A percentile compares a stretch with the other conserved stretches of the same genome.
phyloP scores from a whole-genome alignment of 257 asterid genomes.

The Nemophila menziesii region DNA sequence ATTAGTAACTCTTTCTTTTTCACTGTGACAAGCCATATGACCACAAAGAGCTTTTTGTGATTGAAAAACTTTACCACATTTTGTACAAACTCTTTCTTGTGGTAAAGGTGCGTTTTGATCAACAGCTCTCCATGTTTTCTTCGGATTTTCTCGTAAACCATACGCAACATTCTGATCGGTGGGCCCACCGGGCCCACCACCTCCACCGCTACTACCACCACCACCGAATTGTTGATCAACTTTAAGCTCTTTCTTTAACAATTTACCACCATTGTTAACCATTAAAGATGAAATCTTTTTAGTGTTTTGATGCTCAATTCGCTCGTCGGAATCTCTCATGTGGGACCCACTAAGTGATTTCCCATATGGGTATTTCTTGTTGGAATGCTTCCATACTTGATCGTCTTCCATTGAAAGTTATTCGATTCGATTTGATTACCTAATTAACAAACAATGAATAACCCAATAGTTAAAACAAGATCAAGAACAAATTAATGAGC shows the following conservation, averaged over 20 bases:
- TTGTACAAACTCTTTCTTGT: conserved; percentile 60
- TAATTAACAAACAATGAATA: conserved; percentile 9
- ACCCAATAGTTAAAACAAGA: conserved; percentile 11
- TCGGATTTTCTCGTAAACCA: conserved; percentile 81
- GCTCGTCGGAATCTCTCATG: conserved; percentile 59
- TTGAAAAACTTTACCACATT: conserved; percentile 90
- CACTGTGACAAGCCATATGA: conserved; percentile 97
- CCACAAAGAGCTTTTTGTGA: conserved; percentile 89
- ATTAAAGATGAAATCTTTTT: conserved; percentile 25
- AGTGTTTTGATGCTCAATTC: conserved; percentile 22
- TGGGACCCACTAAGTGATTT: conserved; percentile 80
- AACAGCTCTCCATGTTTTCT: conserved; percentile 70
- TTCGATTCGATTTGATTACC: conserved; percentile 7
- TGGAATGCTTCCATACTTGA: conserved; percentile 30
- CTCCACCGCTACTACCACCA: neutral
- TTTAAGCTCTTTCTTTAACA: conserved; percentile 12
- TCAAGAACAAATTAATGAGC: conserved; percentile 14
- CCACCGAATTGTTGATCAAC: conserved; percentile 39
- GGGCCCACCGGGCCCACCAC: too few relatives aligned
- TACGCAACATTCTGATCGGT: conserved; percentile 21
- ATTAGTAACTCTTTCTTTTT: conserved; percentile 42
- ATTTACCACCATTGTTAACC: conserved; percentile 10
- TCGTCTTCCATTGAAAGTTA: conserved; percentile 12
- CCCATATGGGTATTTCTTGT: conserved; percentile 65
- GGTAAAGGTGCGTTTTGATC: conserved; percentile 34